These are phyloP conservation scores for Apiotrichum gracile DNA, from an alignment of 1,284 basidiomycete species.

Conservation along the genomic window DNA sequence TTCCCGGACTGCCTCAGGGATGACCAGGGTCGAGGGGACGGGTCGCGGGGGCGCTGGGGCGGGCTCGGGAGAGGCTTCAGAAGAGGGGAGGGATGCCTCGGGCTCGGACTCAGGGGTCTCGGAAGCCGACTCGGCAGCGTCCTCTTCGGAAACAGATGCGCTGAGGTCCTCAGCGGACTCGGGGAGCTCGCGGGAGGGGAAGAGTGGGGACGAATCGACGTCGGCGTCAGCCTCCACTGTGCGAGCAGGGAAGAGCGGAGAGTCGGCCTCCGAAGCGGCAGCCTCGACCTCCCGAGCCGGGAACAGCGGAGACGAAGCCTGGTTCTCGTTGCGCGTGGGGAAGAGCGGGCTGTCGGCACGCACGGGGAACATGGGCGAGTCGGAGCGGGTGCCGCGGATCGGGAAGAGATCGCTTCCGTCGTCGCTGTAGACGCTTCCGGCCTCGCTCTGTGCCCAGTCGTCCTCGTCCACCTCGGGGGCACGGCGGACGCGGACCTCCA, in stretches of 20 bases:
- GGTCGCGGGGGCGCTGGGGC: neutral
- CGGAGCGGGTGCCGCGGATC: neutral
- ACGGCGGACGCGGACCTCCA: conserved; percentile 1
- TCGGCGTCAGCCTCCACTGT: neutral
- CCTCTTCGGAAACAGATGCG: neutral
- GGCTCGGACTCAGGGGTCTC: neutral
- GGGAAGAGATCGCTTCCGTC: neutral
- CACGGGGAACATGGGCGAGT: conserved; percentile 20
- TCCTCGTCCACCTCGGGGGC: conserved; percentile 1
- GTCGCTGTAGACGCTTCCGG: neutral
- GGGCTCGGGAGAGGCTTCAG: neutral
- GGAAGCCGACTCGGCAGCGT: neutral
- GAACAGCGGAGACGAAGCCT: conserved; percentile 3
- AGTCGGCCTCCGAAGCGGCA: neutral
- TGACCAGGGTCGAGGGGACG: neutral
- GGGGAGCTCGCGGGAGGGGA: conserved; percentile 8
- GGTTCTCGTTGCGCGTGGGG: conserved; percentile 1
- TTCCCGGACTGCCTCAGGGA: conserved; percentile 21
- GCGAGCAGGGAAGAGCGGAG: conserved; percentile 10
- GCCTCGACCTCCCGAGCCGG: neutral
- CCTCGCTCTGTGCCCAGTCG: neutral
- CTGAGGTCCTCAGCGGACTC: neutral
- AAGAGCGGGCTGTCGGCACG: conserved; percentile 20
- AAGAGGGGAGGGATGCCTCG: neutral
- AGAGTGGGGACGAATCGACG: conserved; percentile 14